Evolutionary conservation across 1,284 basidiomycete genomes (phyloP).

Genomic region (Naganishia albida): DNA sequence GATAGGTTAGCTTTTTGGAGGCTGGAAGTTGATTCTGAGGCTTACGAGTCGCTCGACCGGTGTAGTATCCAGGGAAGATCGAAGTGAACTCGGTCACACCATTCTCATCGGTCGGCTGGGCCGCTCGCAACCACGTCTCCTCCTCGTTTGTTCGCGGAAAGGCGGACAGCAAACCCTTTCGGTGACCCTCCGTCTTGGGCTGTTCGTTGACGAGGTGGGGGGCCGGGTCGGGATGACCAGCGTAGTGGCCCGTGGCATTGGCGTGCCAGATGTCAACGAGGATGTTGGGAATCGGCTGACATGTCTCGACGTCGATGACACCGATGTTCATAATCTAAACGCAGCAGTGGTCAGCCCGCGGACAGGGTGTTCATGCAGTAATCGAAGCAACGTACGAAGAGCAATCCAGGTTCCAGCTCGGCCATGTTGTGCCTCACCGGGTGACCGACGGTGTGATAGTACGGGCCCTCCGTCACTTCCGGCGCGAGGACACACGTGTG

Average conservation of each 20-base stretch:
- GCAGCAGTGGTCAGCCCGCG: background rate
- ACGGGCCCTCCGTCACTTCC: slow-evolving; percentile 56
- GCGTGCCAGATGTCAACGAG: slow-evolving; percentile 71
- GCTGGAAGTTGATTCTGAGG: too few species aligned
- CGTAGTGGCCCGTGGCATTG: slow-evolving; percentile 56
- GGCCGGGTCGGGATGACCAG: slow-evolving; percentile 56
- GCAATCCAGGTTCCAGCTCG: slow-evolving; percentile 60
- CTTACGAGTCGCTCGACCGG: slow-evolving; percentile 38
- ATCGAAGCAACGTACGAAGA: slow-evolving; percentile 44
- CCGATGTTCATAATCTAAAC: slow-evolving; percentile 63
- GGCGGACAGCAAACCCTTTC: slow-evolving; percentile 51
- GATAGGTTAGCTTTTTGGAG: too few species aligned
- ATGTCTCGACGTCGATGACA: slow-evolving; percentile 72
- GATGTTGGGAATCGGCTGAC: slow-evolving; percentile 66
- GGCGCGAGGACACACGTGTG: slow-evolving; percentile 43
- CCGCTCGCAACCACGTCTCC: slow-evolving; percentile 64
- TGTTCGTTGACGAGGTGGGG: slow-evolving; percentile 49
- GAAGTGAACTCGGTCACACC: slow-evolving; percentile 69
- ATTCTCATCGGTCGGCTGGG: slow-evolving; percentile 66
- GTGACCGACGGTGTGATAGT: slow-evolving; percentile 57
- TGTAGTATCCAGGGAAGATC: slow-evolving; percentile 66
- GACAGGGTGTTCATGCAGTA: too few species aligned
- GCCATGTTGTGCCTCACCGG: slow-evolving; percentile 59
- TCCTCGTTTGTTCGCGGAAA: slow-evolving; percentile 53
- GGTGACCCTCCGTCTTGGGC: slow-evolving; percentile 45